phyloP scores from a whole-genome alignment of 768 basidiomycete genomes.

The Russula virescens region DNA sequence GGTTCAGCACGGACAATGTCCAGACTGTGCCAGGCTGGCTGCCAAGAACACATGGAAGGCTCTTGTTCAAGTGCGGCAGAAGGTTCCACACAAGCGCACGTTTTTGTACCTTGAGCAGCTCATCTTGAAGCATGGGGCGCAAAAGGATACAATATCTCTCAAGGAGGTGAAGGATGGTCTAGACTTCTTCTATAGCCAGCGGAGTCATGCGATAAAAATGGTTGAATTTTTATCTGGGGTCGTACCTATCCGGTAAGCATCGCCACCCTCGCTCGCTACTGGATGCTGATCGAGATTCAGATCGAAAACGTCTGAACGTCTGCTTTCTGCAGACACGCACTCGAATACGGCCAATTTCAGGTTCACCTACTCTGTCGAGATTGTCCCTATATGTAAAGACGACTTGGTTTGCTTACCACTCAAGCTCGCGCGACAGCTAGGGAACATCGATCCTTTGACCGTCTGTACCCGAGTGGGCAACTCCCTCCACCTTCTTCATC shows the following conservation, averaged over 20 bases:
- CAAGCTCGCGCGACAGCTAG: slow-evolving; percentile 74
- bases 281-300: slow-evolving; percentile 35
- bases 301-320: slow-evolving; percentile 89
- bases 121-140: slow-evolving; percentile 92
- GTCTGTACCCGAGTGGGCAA: slow-evolving; percentile 90
- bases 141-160: slow-evolving; percentile 91
- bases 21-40: slow-evolving; percentile 87
- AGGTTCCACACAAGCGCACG: slow-evolving; percentile 96
- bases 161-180: slow-evolving; percentile 92
- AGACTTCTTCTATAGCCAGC: slow-evolving; percentile 92
- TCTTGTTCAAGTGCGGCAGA: slow-evolving; percentile 96
- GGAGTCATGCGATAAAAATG: slow-evolving; percentile 95
- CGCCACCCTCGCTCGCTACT: background rate
- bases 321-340: slow-evolving; percentile 90
- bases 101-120: slow-evolving; percentile 97
- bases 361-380: slow-evolving; percentile 96
- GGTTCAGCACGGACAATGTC: slow-evolving; percentile 92
- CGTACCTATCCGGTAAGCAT: slow-evolving; percentile 74
- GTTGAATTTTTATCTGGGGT: slow-evolving; percentile 85
- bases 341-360: slow-evolving; percentile 92
- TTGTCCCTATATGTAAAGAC: slow-evolving; percentile 95
- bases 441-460: slow-evolving; percentile 85
- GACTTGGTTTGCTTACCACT: slow-evolving; percentile 87
- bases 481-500: slow-evolving; percentile 87
- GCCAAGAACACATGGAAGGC: slow-evolving; percentile 99